These are phyloP conservation scores for Ophiostoma pallidulum DNA, from an alignment of 2,329 filamentous ascomycete genomes.

Conservation along the genomic window DNA sequence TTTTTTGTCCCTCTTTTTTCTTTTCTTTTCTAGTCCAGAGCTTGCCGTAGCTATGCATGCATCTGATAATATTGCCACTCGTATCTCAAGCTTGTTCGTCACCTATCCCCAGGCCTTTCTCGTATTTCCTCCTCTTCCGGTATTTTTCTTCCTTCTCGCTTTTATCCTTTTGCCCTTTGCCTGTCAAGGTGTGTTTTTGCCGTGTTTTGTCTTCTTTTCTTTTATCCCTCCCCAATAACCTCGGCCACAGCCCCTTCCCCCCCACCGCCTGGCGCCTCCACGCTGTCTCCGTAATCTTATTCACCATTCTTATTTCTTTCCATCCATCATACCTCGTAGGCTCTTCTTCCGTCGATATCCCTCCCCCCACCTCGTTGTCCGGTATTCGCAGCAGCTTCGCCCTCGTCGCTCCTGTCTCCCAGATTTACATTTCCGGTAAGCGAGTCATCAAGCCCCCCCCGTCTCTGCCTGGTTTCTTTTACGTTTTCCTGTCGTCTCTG, in stretches of 20 bases:
- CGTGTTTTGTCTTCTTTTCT: background rate
- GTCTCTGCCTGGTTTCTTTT: background rate
- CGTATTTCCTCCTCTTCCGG: background rate
- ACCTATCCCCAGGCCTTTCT: too few species aligned
- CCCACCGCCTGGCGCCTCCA: too few species aligned
- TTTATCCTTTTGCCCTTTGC: too few species aligned
- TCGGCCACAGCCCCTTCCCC: background rate
- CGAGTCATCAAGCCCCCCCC: background rate
- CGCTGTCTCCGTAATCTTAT: background rate
- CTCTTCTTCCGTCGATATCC: too few species aligned
- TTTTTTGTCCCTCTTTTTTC: too few species aligned
- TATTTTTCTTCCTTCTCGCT: background rate
- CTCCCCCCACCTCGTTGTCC: background rate
- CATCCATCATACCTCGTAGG: too few species aligned
- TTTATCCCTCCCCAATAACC: background rate
- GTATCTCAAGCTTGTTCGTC: too few species aligned
- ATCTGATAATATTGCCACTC: too few species aligned
- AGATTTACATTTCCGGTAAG: slow-evolving; percentile 4
- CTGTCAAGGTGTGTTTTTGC: too few species aligned
- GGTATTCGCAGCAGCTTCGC: slow-evolving; percentile 1
- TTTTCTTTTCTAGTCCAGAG: background rate
- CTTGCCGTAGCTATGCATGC: too few species aligned
- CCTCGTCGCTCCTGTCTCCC: too few species aligned
- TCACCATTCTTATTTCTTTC: background rate
- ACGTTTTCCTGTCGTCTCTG: background rate